A percentile compares a stretch with the other conserved stretches of the same genome.
Evolutionary conservation across 768 basidiomycete species (phyloP).

Genomic region (Russula griseocarnosa): DNA sequence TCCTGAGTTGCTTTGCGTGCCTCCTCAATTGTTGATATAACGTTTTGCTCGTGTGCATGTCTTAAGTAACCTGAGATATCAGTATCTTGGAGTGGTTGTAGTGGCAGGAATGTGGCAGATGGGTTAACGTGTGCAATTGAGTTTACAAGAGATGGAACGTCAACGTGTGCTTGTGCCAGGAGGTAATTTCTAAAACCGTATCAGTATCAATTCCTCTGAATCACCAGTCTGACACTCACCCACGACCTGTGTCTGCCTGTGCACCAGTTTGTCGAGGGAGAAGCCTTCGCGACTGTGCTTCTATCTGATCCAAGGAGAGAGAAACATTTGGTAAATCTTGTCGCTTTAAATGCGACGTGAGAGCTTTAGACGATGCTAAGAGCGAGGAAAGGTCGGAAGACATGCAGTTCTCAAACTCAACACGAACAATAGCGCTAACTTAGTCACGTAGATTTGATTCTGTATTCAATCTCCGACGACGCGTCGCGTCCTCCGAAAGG

Average conservation of each 20-base stretch:
- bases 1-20: slow-evolving; percentile 79
- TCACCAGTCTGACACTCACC: slow-evolving; percentile 43
- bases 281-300: slow-evolving; percentile 84
- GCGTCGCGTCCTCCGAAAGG: background rate
- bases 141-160: slow-evolving; percentile 79
- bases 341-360: slow-evolving; percentile 71
- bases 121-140: slow-evolving; percentile 84
- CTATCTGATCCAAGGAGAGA: slow-evolving; percentile 91
- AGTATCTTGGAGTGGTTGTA: slow-evolving; percentile 91
- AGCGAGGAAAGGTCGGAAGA: slow-evolving; percentile 63
- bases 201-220: slow-evolving; percentile 14
- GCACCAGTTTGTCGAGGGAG: slow-evolving; percentile 65
- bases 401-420: slow-evolving; percentile 25
- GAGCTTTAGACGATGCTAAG: slow-evolving; percentile 62
- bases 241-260: slow-evolving; percentile 65
- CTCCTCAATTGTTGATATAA: slow-evolving; percentile 92
- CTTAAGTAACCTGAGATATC: slow-evolving; percentile 92
- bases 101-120: slow-evolving; percentile 75
- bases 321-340: slow-evolving; percentile 85
- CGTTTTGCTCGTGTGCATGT: slow-evolving; percentile 92
- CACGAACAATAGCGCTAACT: background rate
- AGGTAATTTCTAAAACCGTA: slow-evolving; percentile 67
- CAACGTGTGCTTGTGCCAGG: slow-evolving; percentile 89
- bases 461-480: background rate
- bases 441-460: background rate